Conservation (phyloP, 495 filamentous ascomycete genomes). For the Darksidea phi region DNA sequence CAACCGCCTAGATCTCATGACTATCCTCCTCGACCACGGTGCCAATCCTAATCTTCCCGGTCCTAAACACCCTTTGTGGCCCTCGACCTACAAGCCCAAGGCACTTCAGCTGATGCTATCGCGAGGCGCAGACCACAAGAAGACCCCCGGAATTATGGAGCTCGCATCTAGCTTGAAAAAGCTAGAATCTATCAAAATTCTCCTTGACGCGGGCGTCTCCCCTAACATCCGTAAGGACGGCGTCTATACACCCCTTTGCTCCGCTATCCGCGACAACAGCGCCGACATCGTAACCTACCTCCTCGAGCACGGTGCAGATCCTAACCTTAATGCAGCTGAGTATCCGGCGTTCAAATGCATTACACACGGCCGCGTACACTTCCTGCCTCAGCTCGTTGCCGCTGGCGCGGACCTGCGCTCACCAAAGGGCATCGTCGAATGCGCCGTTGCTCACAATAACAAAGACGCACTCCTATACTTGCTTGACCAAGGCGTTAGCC, state of each 20-base stretch:
- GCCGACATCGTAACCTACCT: constrained; percentile 53
- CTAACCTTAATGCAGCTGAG: constrained; percentile 54
- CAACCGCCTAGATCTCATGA: constrained; percentile 41
- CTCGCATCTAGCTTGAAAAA: constrained; percentile 50
- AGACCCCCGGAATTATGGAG: constrained; percentile 51
- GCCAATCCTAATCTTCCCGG: constrained; percentile 51
- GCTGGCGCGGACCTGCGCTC: constrained; percentile 52
- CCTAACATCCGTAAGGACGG: constrained; percentile 57
- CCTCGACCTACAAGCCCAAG: constrained; percentile 44
- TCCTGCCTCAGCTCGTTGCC: constrained; percentile 50
- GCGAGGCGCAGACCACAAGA: constrained; percentile 49
- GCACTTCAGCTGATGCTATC: constrained; percentile 47
- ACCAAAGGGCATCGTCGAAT: constrained; percentile 58
- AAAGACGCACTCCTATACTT: constrained; percentile 51
- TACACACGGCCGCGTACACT: constrained; percentile 53
- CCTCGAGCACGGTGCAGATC: constrained; percentile 51
- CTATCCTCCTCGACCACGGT: constrained; percentile 40
- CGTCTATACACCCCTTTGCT: constrained; percentile 57
- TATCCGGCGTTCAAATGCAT: constrained; percentile 58
- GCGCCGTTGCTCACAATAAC: constrained; percentile 53
- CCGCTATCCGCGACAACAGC: constrained; percentile 55
- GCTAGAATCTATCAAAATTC: constrained; percentile 51
- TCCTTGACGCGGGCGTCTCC: constrained; percentile 52
- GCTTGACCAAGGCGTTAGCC: constrained; percentile 49
- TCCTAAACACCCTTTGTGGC: constrained; percentile 54